phyloP scores from a whole-genome alignment of 1,284 basidiomycete genomes.

The Termitomyces sp. region DNA sequence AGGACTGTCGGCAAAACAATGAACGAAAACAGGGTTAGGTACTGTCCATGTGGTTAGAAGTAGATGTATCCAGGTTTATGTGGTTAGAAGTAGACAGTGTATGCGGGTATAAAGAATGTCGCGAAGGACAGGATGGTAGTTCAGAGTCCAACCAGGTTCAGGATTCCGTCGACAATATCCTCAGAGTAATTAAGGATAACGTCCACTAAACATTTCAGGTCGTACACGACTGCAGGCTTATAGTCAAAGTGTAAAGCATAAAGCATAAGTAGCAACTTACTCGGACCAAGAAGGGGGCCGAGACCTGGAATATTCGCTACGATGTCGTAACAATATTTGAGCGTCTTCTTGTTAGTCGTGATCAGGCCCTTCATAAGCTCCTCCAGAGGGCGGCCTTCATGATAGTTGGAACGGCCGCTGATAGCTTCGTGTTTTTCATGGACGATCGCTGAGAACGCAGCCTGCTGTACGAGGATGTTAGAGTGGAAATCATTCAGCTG shows the following conservation, averaged over 20 bases:
- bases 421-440: slow-evolving; percentile 21
- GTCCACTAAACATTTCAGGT: slow-evolving; percentile 32
- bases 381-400: slow-evolving; percentile 40
- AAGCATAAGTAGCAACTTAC: slow-evolving; percentile 34
- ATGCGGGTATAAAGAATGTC: slow-evolving; percentile 20
- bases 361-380: slow-evolving; percentile 45
- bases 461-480: slow-evolving; percentile 36
- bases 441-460: slow-evolving; percentile 24
- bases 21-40: slow-evolving; percentile 16
- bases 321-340: slow-evolving; percentile 29
- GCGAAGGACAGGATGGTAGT: background rate
- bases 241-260: slow-evolving; percentile 6
- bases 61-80: slow-evolving; percentile 25
- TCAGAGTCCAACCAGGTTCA: slow-evolving; percentile 11
- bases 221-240: slow-evolving; percentile 26
- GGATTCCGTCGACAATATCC: slow-evolving; percentile 42
- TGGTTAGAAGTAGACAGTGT: slow-evolving; percentile 22
- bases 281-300: slow-evolving; percentile 48
- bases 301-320: slow-evolving; percentile 38
- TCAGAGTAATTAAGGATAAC: slow-evolving; percentile 39
- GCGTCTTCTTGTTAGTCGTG: slow-evolving; percentile 43
- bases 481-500: slow-evolving; percentile 37
- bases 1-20: slow-evolving; percentile 17
- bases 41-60: slow-evolving; percentile 20
- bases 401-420: slow-evolving; percentile 52